A percentile compares a stretch with the other conserved stretches of the same genome.
Conservation (phyloP, 768 basidiomycete genomes). For the Galerina marginata region DNA sequence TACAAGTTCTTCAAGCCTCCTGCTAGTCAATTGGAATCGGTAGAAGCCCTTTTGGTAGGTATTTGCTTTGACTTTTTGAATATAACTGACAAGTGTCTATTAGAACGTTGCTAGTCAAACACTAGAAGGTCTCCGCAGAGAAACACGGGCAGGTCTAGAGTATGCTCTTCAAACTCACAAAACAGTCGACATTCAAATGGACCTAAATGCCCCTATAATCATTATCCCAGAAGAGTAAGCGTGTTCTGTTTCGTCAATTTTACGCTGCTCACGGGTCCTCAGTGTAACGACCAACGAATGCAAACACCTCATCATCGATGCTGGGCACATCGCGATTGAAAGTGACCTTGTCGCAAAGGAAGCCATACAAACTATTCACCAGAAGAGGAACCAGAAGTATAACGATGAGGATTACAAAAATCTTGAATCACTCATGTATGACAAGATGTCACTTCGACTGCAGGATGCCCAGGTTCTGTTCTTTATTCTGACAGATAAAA, state of each 20-base stretch:
- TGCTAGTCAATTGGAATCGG: constrained; percentile 92
- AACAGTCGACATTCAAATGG: constrained; percentile 95
- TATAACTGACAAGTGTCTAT: constrained; percentile 9
- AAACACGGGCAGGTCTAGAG: constrained; percentile 93
- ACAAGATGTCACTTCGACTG: constrained; percentile 81
- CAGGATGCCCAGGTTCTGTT: constrained; percentile 84
- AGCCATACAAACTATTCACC: constrained; percentile 74
- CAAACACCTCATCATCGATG: constrained; percentile 91
- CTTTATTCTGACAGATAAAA: not conserved
- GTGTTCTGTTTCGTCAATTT: not conserved
- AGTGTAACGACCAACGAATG: constrained; percentile 80
- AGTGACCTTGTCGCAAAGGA: constrained; percentile 89
- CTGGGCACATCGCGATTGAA: constrained; percentile 94
- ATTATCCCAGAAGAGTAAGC: constrained; percentile 92
- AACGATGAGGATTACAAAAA: constrained; percentile 84
- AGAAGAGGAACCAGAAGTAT: constrained; percentile 85
- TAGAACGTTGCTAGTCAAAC: constrained; percentile 93
- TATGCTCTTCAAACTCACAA: constrained; percentile 93
- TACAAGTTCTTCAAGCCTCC: constrained; percentile 93
- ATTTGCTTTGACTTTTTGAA: not conserved
- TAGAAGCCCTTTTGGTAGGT: constrained; percentile 87
- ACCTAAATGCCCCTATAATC: constrained; percentile 96
- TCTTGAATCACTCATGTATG: constrained; percentile 95
- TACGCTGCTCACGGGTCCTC: constrained; percentile 7
- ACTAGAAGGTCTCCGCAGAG: constrained; percentile 89